Evolutionary conservation across 805 yeast species (phyloP), one percentile per base, ranked within the genome.

Genomic region (Kuraishia capsulata): DNA sequence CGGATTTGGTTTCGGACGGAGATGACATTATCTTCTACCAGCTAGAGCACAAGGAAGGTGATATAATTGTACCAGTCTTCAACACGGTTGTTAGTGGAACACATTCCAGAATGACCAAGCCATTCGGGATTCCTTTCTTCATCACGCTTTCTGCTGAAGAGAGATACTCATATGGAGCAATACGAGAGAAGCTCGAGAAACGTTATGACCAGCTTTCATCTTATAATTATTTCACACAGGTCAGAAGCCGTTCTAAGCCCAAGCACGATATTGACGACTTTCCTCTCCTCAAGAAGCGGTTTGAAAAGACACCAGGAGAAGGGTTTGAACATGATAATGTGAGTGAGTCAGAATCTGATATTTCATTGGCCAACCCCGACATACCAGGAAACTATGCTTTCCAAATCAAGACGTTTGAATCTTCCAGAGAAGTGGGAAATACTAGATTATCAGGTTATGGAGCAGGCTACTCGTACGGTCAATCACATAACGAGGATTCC

Each of bases 101-200:
- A 38, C n/a, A n/a, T n/a, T 46, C 49, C 33, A 54, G 63, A 1
- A 58, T 60, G 37, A 64, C 69, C 1, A 66, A 66, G 32, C 57
- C 78, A 1, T 83, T 87, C 59, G 94, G 88, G 2, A 54, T 79
- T 1, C 97, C 97, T 2, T 76, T 86, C 48, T 78, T 88, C 47
- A 64, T 88, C 21, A 68, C 77, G 0, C 50, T 87, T 38, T 52
- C 68, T 2, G 62, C 64, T 26, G 65, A 64, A 1, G 90, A 83
- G 29, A 55, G 67, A 4, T 48, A 50, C 3, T 77, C 85, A 19
- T 77, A 72, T 50, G 81, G 80, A 4, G 49, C 56, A 1, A 76
- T 88, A 5, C 60, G 81, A 45, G 52, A 54, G 18, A 82, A 81
- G 48, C 48, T 87, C 21, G 78, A 78, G 39, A 57, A 59, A 29